Conservation (phyloP, 371 early-diverging fungal genomes). For the Mortierella sp. region DNA sequence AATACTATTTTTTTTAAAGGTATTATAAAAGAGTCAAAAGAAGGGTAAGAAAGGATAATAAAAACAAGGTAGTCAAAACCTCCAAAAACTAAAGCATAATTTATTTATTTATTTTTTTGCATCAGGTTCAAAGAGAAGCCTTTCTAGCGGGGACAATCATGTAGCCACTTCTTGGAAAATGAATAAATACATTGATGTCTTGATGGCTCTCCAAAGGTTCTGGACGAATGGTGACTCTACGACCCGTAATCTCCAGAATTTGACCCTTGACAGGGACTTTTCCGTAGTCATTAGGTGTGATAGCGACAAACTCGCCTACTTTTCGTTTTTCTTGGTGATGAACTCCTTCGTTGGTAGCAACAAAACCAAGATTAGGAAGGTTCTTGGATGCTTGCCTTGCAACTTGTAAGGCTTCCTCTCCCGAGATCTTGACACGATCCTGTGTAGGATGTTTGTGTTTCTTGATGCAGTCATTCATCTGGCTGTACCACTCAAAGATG, state of each 20-base stretch:
- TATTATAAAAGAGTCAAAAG: too few relatives aligned
- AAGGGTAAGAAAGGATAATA: too few relatives aligned
- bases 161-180: slow-evolving; percentile 59
- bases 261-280: slow-evolving; percentile 59
- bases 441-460: slow-evolving; percentile 23
- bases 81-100: too few relatives aligned
- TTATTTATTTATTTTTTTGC: too few relatives aligned
- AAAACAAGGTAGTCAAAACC: too few relatives aligned
- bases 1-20: too few relatives aligned
- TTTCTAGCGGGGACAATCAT: slow-evolving; percentile 39
- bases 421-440: slow-evolving; percentile 45
- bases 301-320: slow-evolving; percentile 59
- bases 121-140: slow-evolving; percentile 10
- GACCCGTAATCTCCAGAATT: slow-evolving; percentile 50
- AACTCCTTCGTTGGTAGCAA: background rate
- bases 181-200: slow-evolving; percentile 40
- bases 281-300: slow-evolving; percentile 65
- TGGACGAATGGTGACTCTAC: slow-evolving; percentile 56
- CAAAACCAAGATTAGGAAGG: slow-evolving; percentile 12
- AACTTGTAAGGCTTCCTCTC: slow-evolving; percentile 59
- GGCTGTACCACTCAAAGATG: slow-evolving; percentile 50
- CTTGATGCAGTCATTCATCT: slow-evolving; percentile 38
- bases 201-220: slow-evolving; percentile 26
- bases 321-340: slow-evolving; percentile 38
- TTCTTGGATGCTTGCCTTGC: slow-evolving; percentile 25